Evolutionary conservation across 345 rosid genomes (phyloP), one percentile per base, ranked within the genome.

Genomic region (Heritiera fomes): DNA sequence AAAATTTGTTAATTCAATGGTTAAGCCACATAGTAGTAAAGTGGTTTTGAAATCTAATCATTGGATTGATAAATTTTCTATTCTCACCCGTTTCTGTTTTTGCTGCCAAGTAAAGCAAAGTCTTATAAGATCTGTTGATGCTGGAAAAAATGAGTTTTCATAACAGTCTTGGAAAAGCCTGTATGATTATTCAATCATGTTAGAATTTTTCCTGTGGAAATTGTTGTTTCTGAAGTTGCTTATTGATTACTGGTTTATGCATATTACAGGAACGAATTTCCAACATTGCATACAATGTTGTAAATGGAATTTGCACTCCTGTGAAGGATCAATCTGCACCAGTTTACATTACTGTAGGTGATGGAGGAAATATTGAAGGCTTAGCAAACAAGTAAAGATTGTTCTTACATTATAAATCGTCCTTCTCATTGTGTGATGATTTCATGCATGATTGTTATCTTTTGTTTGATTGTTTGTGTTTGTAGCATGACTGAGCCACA

Each of bases 401-500:
- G 49, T 55, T 53, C 63, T 65, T n/a, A 5, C 46, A 18, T 13
- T 4, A 43, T 50, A 13, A 3, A 50, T 0, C 34, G 55, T 14
- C 50, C 46, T 59, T 52, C 20, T 41, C 43, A 17, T 13, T 4
- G 2, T 47, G 34, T 43, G 41, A 15, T 28, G 2, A 3, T 6
- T 77, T 13, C 46, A 7, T 52, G 2, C 68, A 47, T 69, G 38
- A 69, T 69, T 32, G 13, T 28, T 28, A 52, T 53, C 58, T 15
- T 53, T 4, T 50, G 20, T 41, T 32, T 49, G 38, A 1, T 34
- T 34, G 38, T 23, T 23, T 23, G 53, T 65, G 59, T 53, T 3
- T 86, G 86, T 87, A 93, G 99, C 82, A 91, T 93, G 98, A 88
- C 88, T 0, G 85, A 92, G 86, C 97, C 97, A 68, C 99, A 96